Conservation (phyloP, 2,329 filamentous ascomycete genomes). For the Claviceps digitariae region DNA sequence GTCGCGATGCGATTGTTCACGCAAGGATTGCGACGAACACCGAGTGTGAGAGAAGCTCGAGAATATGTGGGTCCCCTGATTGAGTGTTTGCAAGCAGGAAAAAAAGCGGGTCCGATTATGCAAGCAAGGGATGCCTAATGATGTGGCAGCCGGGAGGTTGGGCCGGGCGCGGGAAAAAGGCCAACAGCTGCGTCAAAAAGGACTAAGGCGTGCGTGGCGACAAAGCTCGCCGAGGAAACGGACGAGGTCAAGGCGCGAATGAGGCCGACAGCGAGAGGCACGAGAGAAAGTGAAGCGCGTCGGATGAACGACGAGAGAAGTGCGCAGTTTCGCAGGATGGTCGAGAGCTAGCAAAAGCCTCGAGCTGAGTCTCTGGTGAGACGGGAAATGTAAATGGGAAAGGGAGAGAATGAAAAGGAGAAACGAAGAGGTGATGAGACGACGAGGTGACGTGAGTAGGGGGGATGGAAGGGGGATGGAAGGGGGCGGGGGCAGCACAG, state of each 20-base stretch:
- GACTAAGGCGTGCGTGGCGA: constrained; percentile 1
- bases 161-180: constrained; percentile 9
- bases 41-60: neutral
- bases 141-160: constrained; percentile 9
- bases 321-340: constrained; percentile 8
- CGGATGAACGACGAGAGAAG: constrained; percentile 6
- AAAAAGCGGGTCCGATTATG: constrained; percentile 14
- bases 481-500: constrained; percentile 9
- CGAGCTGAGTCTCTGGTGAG: constrained; percentile 17
- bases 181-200: constrained; percentile 2
- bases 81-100: constrained; percentile 19
- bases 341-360: constrained; percentile 39
- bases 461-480: constrained; percentile 9
- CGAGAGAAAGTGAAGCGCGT: constrained; percentile 5
- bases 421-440: constrained; percentile 10
- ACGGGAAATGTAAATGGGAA: constrained; percentile 14
- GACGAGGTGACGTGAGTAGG: constrained; percentile 5
- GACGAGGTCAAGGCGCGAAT: neutral
- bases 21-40: constrained; percentile 6
- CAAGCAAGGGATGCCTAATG: constrained; percentile 5
- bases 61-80: neutral
- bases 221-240: constrained; percentile 1
- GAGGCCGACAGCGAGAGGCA: constrained; percentile 1
- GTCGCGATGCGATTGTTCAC: constrained; percentile 9
- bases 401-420: constrained; percentile 13